Evolutionary conservation across 371 early-diverging fungal genomes (phyloP).

Genomic region (Mucor mucedo): DNA sequence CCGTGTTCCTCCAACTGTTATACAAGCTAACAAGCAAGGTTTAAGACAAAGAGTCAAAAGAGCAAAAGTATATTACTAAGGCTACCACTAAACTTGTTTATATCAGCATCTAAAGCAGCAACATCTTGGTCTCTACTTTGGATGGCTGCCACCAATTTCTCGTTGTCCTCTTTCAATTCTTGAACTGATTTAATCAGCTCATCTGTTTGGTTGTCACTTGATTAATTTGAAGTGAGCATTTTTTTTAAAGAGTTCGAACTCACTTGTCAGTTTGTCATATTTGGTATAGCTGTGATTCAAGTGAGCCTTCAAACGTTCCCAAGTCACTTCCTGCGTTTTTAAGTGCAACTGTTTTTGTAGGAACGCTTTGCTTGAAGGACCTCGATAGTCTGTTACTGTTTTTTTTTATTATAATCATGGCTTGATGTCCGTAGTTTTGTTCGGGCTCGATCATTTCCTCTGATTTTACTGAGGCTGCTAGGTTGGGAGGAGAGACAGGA

Average conservation of each 20-base stretch:
- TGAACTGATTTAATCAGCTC: constrained; percentile 9
- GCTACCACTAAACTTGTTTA: constrained; percentile 33
- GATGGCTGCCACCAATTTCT: constrained; percentile 26
- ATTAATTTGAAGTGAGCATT: constrained; percentile 10
- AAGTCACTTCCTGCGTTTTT: constrained; percentile 30
- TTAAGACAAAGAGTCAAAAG: background rate
- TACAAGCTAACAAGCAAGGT: constrained; percentile 12
- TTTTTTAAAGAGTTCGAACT: constrained; percentile 23
- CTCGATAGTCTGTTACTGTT: constrained; percentile 37
- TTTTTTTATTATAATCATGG: constrained; percentile 36
- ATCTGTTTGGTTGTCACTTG: no score
- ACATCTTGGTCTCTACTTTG: constrained; percentile 42
- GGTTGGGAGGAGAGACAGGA: constrained; percentile 30
- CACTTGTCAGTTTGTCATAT: constrained; percentile 30
- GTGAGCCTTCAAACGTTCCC: constrained; percentile 28
- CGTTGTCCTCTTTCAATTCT: constrained; percentile 22
- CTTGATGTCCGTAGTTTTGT: constrained; percentile 31
- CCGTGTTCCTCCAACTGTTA: constrained; percentile 16
- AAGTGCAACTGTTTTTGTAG: constrained; percentile 35
- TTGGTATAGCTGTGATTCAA: constrained; percentile 36
- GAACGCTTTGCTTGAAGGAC: background rate
- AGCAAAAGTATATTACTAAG: background rate
- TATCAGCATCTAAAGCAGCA: constrained; percentile 34
- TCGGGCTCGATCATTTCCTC: constrained; percentile 11
- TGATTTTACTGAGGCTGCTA: background rate